Base-by-base conservation (phyloP, 345 rosid species). In the Boechera stricta region DNA sequence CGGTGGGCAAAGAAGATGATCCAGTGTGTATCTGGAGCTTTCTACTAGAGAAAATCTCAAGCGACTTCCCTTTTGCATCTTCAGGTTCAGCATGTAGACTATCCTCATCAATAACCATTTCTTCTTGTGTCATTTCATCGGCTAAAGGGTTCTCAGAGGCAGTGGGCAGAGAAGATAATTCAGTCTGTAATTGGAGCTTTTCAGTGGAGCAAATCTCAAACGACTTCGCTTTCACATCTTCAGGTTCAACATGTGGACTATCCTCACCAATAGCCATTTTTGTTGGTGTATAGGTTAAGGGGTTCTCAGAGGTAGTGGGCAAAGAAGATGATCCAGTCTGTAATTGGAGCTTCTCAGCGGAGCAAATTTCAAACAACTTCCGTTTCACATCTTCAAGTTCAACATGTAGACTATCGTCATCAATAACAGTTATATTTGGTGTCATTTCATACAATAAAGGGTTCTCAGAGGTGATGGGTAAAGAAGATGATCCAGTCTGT, bases 281-380 rank as follows among this genome's bases (percentile, higher is more conserved):
- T 26, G 28, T 26, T 26, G 1, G 28, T 26, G 28, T 26, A 26
- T 26, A 26, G 91, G 79, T 87, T 26, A 78, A 45, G 54, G 90
- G 81, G 59, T 91, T 91, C 67, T 69, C 74, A 3, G 72, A 71
- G 21, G 82, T 79, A 2, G 85, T 86, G 7, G 58, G 68, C 21
- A 51, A 79, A 71, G 91, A 85, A 79, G 80, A 84, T 58, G 67
- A 78, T 12, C n/a, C 74, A 1, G 83, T 80, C 13, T 16, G 64
- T 58, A 33, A 15, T 6, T 9, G 28, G 28, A n/a, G 42, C 13
- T 58, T 36, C 2, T 18, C 28, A 12, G 28, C 7, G 12, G 64
- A 58, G 4, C 26, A 58, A 33, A 58, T 33, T 13, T 58, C 38
- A 58, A 35, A 33, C 42, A 28, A 26, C 58, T 33, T 35, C 24